Conservation (phyloP, 2,329 filamentous ascomycete species). For the Cryphonectria japonica region DNA sequence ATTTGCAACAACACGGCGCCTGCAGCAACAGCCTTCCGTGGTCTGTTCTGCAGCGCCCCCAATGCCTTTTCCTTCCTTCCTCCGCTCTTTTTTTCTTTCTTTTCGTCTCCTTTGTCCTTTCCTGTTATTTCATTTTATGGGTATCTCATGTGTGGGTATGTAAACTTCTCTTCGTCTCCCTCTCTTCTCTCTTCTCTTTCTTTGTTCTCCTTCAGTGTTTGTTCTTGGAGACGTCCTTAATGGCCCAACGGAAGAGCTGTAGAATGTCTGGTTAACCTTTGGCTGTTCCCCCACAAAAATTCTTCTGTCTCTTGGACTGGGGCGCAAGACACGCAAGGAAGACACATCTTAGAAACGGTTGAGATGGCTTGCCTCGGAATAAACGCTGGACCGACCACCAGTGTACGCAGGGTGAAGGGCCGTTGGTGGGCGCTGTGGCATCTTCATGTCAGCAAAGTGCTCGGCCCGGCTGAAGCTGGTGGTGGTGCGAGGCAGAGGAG, state of each 20-base stretch:
- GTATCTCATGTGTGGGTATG: constrained; percentile 6
- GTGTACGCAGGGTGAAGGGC: constrained; percentile 59
- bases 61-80: background rate
- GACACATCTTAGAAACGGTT: constrained; percentile 46
- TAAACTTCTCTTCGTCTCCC: background rate
- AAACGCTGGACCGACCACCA: constrained; percentile 39
- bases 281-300: background rate
- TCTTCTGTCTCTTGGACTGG: background rate
- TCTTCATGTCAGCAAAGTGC: constrained; percentile 12
- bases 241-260: constrained; percentile 18
- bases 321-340: constrained; percentile 2
- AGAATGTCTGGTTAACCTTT: constrained; percentile 11
- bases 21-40: background rate
- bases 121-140: background rate
- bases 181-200: background rate
- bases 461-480: background rate
- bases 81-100: background rate
- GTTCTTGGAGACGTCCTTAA: constrained; percentile 10
- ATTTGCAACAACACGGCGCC: background rate
- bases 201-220: background rate
- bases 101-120: background rate
- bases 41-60: background rate
- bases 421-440: constrained; percentile 54
- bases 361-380: constrained; percentile 55
- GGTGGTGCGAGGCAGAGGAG: background rate